These are phyloP conservation scores for Secale cereale DNA, from an alignment of 176 grass and related monocot species.

Conservation along the genomic window DNA sequence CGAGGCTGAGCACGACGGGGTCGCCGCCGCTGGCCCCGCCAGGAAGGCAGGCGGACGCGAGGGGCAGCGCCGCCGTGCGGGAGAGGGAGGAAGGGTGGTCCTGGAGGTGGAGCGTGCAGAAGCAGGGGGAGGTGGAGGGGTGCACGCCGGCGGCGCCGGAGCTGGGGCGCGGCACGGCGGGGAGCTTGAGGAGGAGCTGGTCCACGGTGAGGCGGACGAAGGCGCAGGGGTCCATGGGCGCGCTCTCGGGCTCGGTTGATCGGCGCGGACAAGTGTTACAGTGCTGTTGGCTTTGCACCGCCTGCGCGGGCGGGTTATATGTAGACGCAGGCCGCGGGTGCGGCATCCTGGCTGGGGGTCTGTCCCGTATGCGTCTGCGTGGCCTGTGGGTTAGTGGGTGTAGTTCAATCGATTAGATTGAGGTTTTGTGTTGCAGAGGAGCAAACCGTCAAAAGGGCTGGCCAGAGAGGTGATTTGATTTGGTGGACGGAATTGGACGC, in stretches of 20 bases:
- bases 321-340: background rate
- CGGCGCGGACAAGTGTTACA: background rate
- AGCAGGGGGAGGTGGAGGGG: conserved; percentile 70
- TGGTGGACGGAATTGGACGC: background rate
- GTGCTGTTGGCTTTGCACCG: background rate
- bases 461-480: background rate
- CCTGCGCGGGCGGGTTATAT: conserved; percentile 24
- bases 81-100: conserved; percentile 50
- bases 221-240: conserved; percentile 84
- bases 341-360: too few species aligned
- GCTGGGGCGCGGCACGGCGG: conserved; percentile 46
- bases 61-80: conserved; percentile 55
- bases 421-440: background rate
- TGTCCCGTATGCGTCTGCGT: background rate
- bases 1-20: conserved; percentile 68
- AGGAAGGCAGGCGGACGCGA: conserved; percentile 22
- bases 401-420: background rate
- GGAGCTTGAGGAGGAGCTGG: conserved; percentile 75
- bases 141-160: conserved; percentile 62
- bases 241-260: background rate
- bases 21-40: background rate
- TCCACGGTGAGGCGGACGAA: conserved; percentile 85
- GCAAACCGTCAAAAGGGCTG: background rate
- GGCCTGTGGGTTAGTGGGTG: background rate
- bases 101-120: conserved; percentile 71